Conservation (phyloP, 1,284 basidiomycete species). For the Amylostereum areolatum region DNA sequence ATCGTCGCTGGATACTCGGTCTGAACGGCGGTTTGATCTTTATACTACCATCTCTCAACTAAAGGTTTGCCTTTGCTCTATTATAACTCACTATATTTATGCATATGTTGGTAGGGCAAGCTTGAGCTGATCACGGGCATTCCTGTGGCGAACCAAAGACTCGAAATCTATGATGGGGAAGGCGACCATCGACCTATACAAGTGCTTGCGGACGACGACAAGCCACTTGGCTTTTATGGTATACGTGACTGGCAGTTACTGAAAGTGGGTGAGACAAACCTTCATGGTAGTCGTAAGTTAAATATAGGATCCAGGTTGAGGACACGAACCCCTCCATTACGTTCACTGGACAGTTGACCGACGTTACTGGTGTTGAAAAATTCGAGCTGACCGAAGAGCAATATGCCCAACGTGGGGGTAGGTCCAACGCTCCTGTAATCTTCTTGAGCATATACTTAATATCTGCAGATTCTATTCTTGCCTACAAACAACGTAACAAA, state of each 20-base stretch:
- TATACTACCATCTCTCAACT: constrained; percentile 70
- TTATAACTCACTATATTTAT: not conserved
- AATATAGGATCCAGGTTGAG: constrained; percentile 48
- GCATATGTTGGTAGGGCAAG: constrained; percentile 50
- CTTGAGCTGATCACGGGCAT: constrained; percentile 92
- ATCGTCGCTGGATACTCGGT: constrained; percentile 80
- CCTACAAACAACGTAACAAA: constrained; percentile 86
- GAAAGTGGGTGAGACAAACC: constrained; percentile 45
- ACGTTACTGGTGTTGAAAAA: constrained; percentile 85
- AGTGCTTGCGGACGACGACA: constrained; percentile 58
- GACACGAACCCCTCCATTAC: constrained; percentile 72
- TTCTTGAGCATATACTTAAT: not conserved
- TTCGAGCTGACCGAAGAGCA: constrained; percentile 85
- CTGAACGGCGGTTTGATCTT: constrained; percentile 77
- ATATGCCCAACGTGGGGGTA: constrained; percentile 78
- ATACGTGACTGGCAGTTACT: constrained; percentile 65
- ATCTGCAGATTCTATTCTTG: constrained; percentile 71
- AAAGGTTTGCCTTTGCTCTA: constrained; percentile 47
- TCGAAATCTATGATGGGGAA: constrained; percentile 61
- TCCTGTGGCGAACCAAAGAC: constrained; percentile 61
- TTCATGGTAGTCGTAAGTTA: too few species aligned
- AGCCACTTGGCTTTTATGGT: constrained; percentile 70
- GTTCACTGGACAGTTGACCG: constrained; percentile 77
- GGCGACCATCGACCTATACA: constrained; percentile 46
- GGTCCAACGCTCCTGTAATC: not conserved